These are phyloP conservation scores for Ballota nigra DNA, from an alignment of 257 asterid species.

Conservation along the genomic window DNA sequence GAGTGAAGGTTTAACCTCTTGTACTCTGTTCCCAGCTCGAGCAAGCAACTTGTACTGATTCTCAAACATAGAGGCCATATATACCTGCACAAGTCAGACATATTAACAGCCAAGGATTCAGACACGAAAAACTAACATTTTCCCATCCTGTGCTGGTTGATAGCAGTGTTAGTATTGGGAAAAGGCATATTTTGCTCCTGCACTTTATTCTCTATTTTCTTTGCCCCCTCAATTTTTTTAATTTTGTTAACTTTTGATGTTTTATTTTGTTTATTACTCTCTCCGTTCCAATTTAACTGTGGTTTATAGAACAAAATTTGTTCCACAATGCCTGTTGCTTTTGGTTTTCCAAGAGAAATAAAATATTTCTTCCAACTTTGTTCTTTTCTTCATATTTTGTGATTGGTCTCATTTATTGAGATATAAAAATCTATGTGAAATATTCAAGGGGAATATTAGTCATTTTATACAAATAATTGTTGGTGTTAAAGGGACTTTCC, in stretches of 20 bases:
- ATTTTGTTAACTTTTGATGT: not conserved
- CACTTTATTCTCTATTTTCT: not conserved
- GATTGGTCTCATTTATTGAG: too few relatives aligned
- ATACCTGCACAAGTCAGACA: conserved; percentile 50
- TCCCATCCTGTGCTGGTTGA: not conserved
- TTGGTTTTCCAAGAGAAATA: too few relatives aligned
- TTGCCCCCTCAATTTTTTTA: not conserved
- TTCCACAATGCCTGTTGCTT: too few relatives aligned
- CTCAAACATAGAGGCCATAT: conserved; percentile 81
- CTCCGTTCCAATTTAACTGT: too few relatives aligned
- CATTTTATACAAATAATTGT: too few relatives aligned
- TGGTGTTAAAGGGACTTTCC: too few relatives aligned
- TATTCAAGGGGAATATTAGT: too few relatives aligned
- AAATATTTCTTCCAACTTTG: too few relatives aligned
- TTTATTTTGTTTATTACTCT: not conserved
- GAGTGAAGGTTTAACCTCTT: conserved; percentile 52
- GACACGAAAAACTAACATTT: not conserved
- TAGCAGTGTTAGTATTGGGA: not conserved
- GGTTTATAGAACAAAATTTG: too few relatives aligned
- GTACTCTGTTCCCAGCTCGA: conserved; percentile 86
- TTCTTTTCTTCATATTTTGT: too few relatives aligned
- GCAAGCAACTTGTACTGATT: conserved; percentile 93
- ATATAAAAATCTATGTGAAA: too few relatives aligned
- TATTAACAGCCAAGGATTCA: not conserved
- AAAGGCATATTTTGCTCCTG: not conserved